Evolutionary conservation across 2,329 filamentous ascomycete genomes (phyloP).

Genomic region (Neonectria faginata): DNA sequence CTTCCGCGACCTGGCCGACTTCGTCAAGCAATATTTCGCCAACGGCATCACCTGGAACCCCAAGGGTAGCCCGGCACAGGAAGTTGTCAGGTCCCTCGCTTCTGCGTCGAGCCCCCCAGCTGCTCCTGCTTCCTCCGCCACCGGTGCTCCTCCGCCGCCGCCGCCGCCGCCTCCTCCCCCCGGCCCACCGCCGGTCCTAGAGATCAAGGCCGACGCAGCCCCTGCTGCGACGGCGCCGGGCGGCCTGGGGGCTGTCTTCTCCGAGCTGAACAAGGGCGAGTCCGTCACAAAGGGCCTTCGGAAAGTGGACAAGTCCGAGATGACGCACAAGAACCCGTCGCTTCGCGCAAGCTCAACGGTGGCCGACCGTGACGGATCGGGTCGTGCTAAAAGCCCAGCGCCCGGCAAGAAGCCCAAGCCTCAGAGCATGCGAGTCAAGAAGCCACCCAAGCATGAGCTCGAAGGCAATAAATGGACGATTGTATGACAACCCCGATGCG

Average conservation of each 20-base stretch:
- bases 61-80: constrained; percentile 77
- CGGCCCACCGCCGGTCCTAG: constrained; percentile 74
- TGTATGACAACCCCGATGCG: constrained; percentile 58
- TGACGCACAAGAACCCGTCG: constrained; percentile 98
- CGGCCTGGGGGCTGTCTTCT: constrained; percentile 90
- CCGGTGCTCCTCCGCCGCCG: constrained; percentile 67
- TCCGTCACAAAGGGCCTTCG: constrained; percentile 88
- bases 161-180: constrained; percentile 72
- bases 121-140: constrained; percentile 64
- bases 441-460: constrained; percentile 81
- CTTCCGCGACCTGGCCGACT: constrained; percentile 85
- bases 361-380: constrained; percentile 65
- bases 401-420: constrained; percentile 90
- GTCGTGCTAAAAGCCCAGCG: constrained; percentile 83
- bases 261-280: constrained; percentile 88
- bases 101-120: constrained; percentile 52
- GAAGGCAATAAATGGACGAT: constrained; percentile 95
- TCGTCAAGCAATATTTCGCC: constrained; percentile 85
- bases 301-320: constrained; percentile 94
- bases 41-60: constrained; percentile 89
- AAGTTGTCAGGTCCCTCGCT: constrained; percentile 70
- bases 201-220: constrained; percentile 61
- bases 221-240: constrained; percentile 53
- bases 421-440: constrained; percentile 85
- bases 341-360: constrained; percentile 81